Evolutionary conservation across 176 grass and related monocot genomes (phyloP).

Genomic region (Luzula sylvatica): DNA sequence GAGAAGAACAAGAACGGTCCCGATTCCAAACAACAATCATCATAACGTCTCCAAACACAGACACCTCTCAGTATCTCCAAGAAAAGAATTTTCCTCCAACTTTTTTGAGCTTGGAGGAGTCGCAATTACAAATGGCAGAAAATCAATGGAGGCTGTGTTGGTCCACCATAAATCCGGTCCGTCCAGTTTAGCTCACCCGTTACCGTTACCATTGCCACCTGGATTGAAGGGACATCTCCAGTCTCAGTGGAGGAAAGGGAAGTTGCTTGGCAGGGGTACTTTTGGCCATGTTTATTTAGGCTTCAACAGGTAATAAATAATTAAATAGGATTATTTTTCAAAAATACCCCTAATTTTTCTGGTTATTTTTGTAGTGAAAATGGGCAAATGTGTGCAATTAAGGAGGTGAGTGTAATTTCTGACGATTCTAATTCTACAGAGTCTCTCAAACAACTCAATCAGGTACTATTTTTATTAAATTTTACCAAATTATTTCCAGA

Average conservation of each 20-base stretch:
- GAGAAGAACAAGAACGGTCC: slow-evolving; percentile 35
- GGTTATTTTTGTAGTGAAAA: slow-evolving; percentile 52
- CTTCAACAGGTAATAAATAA: slow-evolving; percentile 51
- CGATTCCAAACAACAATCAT: slow-evolving; percentile 12
- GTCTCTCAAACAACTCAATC: slow-evolving; percentile 84
- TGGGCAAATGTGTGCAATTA: slow-evolving; percentile 88
- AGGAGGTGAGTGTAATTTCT: slow-evolving; percentile 92
- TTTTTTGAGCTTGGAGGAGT: slow-evolving; percentile 35
- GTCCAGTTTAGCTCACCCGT: slow-evolving; percentile 37
- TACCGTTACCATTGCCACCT: slow-evolving; percentile 48
- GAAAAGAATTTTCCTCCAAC: slow-evolving; percentile 35
- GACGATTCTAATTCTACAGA: slow-evolving; percentile 95
- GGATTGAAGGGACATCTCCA: slow-evolving; percentile 35
- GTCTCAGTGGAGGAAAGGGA: slow-evolving; percentile 66
- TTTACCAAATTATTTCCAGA: too few species aligned
- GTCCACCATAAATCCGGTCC: slow-evolving; percentile 35
- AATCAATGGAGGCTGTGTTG: slow-evolving; percentile 45
- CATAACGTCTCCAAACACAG: slow-evolving; percentile 36
- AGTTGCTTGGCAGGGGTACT: slow-evolving; percentile 60
- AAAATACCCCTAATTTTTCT: too few species aligned
- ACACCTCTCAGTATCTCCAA: slow-evolving; percentile 25
- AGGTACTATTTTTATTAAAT: slow-evolving; percentile 40
- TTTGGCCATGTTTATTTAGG: slow-evolving; percentile 79
- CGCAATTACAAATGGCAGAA: slow-evolving; percentile 29
- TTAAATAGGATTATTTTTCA: slow-evolving; percentile 3